These are phyloP conservation scores for Globisporangium spiculum DNA, from an alignment of 352 stramenopile genomes.

Conservation along the genomic window DNA sequence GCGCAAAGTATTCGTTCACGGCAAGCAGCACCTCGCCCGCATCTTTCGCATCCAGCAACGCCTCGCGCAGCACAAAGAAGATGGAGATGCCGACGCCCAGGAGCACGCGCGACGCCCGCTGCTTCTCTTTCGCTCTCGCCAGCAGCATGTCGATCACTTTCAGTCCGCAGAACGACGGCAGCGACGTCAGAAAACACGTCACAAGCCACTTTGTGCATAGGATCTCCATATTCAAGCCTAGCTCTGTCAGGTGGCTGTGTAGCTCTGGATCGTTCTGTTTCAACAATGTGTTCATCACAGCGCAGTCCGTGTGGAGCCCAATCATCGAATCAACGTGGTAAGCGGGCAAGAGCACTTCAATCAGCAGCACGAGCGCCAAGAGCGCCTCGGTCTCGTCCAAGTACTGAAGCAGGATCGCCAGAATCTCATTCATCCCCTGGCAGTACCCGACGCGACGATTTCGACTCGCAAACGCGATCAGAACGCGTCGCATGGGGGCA, in stretches of 20 bases:
- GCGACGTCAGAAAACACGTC: constrained; percentile 77
- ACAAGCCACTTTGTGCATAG: constrained; percentile 89
- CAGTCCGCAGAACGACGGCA: constrained; percentile 66
- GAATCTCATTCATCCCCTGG: constrained; percentile 86
- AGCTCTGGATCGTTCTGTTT: constrained; percentile 73
- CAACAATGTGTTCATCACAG: constrained; percentile 79
- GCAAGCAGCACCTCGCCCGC: constrained; percentile 74
- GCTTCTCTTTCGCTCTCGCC: constrained; percentile 53
- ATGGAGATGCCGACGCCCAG: constrained; percentile 76
- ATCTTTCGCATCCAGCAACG: constrained; percentile 64
- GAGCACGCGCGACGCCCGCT: constrained; percentile 64
- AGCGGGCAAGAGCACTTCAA: constrained; percentile 68
- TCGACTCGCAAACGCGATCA: constrained; percentile 69
- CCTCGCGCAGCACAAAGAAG: constrained; percentile 63
- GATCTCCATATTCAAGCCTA: constrained; percentile 87
- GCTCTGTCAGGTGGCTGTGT: constrained; percentile 61
- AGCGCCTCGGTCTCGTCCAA: constrained; percentile 63
- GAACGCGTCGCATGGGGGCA: constrained; percentile 57
- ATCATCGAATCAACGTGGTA: constrained; percentile 88
- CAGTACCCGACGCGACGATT: constrained; percentile 82
- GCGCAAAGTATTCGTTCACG: constrained; percentile 78
- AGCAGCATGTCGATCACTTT: constrained; percentile 82
- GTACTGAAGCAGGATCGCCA: constrained; percentile 69
- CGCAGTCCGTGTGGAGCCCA: constrained; percentile 77
- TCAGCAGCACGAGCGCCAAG: constrained; percentile 58